Base-by-base conservation (phyloP, 345 rosid genomes). In the Toxicodendron radicans region DNA sequence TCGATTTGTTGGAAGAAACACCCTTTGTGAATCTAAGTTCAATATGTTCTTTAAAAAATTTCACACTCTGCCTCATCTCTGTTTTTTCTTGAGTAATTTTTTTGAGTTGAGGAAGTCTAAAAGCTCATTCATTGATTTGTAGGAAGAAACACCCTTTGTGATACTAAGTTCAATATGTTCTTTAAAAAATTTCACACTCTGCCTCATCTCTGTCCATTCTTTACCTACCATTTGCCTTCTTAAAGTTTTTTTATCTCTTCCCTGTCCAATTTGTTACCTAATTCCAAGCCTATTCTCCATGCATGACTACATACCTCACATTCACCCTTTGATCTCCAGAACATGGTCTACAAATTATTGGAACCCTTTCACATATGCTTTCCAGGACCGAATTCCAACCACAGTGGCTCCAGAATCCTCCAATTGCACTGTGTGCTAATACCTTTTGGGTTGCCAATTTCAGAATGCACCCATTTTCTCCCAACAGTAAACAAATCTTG, bases 361-460 rank as follows among this genome's bases (percentile, higher is more conserved):
- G 85, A 27, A 82, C 78, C 53, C 87, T 87, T 83, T 79, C 82
- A 0, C 84, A 43, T 13, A 87, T 35, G 27, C 86, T 83, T 17
- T 86, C 90, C 30, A 88, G 49, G 0, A 82, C 85, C 2, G 87
- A 85, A 75, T 88, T 85, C 88, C 88, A 85, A 51, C 93, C 89
- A 32, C 80, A 83, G 4, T 85, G 88, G 66, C 79, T 83, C 87
- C 83, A 82, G 70, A 88, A 83, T 13, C 77, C 85, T 51, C 79
- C 83, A 16, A 83, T 77, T 1, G 87, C 84, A 0, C 56, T 60
- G 71, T 86, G 89, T 21, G 70, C 67, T 59, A 84, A 17, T 20
- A 88, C 85, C 69, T 59, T 82, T n/a, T 79, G 87, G 3, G 89
- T 88, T 3, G 85, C 85, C 87, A 88, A 88, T 58, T 81, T 79